These are phyloP conservation scores for Emmonsia crescens DNA, from an alignment of 2,329 filamentous ascomycete species.

Conservation along the genomic window DNA sequence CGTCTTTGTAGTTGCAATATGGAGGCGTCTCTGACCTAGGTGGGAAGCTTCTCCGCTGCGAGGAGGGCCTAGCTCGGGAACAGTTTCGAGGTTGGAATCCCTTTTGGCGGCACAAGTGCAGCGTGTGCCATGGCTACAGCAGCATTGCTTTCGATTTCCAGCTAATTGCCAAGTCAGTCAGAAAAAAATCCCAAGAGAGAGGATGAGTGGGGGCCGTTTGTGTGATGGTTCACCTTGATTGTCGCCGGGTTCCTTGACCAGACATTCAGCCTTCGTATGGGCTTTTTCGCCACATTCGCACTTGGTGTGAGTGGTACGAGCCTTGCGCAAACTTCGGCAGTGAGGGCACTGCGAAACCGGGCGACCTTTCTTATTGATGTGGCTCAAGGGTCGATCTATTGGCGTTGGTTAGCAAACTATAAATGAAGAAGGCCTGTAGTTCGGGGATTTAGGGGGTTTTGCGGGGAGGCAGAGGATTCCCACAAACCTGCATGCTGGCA, in stretches of 20 bases:
- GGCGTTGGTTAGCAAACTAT: slow-evolving; percentile 2
- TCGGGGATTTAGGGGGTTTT: slow-evolving; percentile 9
- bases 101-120: slow-evolving; percentile 23
- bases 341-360: slow-evolving; percentile 97
- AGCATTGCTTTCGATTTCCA: slow-evolving; percentile 13
- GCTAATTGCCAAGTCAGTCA: slow-evolving; percentile 1
- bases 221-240: slow-evolving; percentile 22
- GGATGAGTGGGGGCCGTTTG: background rate
- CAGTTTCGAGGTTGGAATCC: slow-evolving; percentile 39
- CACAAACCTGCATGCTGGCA: slow-evolving; percentile 87
- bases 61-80: slow-evolving; percentile 37
- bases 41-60: slow-evolving; percentile 27
- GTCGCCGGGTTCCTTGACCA: slow-evolving; percentile 22
- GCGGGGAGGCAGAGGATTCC: slow-evolving; percentile 13
- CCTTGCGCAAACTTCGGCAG: slow-evolving; percentile 93
- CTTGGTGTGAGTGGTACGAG: slow-evolving; percentile 84
- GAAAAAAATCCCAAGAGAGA: slow-evolving; percentile 14
- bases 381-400: slow-evolving; percentile 76
- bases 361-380: slow-evolving; percentile 95
- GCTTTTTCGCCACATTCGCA: slow-evolving; percentile 92
- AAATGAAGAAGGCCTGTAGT: slow-evolving; percentile 10
- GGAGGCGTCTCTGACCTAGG: slow-evolving; percentile 43
- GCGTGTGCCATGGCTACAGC: slow-evolving; percentile 13
- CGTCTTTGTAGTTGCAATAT: slow-evolving; percentile 46
- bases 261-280: slow-evolving; percentile 29